Evolutionary conservation across 2,329 filamentous ascomycete species (phyloP).

Genomic region (Diaporthe sp.): DNA sequence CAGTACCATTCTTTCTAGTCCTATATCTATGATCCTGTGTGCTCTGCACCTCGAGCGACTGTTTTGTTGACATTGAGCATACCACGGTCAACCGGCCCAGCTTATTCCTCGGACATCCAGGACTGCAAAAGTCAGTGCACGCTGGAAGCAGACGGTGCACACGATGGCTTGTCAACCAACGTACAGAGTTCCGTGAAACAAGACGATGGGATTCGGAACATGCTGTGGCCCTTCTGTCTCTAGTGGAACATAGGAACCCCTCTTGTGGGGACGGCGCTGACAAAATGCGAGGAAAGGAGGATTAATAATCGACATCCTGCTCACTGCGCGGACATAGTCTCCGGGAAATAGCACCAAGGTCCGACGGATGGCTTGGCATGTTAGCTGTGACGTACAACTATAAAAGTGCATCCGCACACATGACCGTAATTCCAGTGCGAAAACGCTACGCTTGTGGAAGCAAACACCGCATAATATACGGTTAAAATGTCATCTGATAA

Average conservation of each 20-base stretch:
- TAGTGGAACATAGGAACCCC: background rate
- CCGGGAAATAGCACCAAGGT: background rate
- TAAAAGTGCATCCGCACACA: background rate
- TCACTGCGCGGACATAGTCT: background rate
- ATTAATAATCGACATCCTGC: background rate
- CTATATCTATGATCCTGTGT: too few relatives aligned
- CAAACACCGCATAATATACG: background rate
- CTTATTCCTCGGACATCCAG: too few relatives aligned
- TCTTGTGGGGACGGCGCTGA: background rate
- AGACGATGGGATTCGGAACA: background rate
- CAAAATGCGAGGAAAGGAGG: background rate
- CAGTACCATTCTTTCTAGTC: too few relatives aligned
- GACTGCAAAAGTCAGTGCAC: background rate
- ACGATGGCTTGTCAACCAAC: background rate
- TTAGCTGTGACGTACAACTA: background rate
- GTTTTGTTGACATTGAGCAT: background rate
- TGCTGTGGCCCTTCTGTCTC: background rate
- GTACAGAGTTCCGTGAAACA: background rate
- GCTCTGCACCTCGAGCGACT: too few relatives aligned
- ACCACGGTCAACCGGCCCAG: background rate
- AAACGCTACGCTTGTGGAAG: too few relatives aligned
- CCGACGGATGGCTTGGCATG: conserved; percentile 15
- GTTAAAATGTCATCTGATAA: background rate
- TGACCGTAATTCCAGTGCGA: too few relatives aligned
- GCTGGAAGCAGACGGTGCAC: background rate